phyloP scores from a whole-genome alignment of 306 rosid genomes.

The Arachis hypogaea region DNA sequence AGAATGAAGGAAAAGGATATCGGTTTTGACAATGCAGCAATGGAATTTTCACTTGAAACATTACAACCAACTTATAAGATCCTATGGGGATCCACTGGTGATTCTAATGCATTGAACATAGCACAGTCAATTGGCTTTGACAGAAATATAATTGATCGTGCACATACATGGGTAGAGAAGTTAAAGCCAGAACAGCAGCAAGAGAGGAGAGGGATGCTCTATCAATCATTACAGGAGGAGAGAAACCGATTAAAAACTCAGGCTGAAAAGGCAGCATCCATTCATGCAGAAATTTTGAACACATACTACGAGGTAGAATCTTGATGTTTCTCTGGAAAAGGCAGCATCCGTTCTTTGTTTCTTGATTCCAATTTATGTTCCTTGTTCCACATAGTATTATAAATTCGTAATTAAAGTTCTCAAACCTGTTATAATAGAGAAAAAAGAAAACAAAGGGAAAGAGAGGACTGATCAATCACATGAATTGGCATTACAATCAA shows the following conservation, averaged over 20 bases:
- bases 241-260: slow-evolving; percentile 70
- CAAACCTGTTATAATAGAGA: no score
- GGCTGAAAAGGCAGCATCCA: slow-evolving; percentile 64
- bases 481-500: no score
- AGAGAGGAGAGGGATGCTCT: slow-evolving; percentile 77
- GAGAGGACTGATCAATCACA: no score
- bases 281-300: slow-evolving; percentile 64
- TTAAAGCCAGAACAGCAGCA: slow-evolving; percentile 84
- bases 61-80: slow-evolving; percentile 82
- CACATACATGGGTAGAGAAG: slow-evolving; percentile 72
- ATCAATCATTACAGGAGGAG: slow-evolving; percentile 74
- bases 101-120: slow-evolving; percentile 86
- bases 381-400: slow-evolving; percentile 22
- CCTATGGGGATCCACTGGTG: slow-evolving; percentile 91
- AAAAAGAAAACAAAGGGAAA: no score
- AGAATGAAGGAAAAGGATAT: slow-evolving; percentile 70
- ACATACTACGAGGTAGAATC: slow-evolving; percentile 71
- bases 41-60: slow-evolving; percentile 81
- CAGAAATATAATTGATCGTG: slow-evolving; percentile 59
- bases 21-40: slow-evolving; percentile 85
- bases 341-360: slow-evolving; percentile 16
- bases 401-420: background rate
- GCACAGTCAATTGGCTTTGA: slow-evolving; percentile 86
- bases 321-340: slow-evolving; percentile 29
- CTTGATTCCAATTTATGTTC: slow-evolving; percentile 35